Evolutionary conservation across 176 grass and related monocot genomes (phyloP).

Genomic region (Oryza glaberrima): DNA sequence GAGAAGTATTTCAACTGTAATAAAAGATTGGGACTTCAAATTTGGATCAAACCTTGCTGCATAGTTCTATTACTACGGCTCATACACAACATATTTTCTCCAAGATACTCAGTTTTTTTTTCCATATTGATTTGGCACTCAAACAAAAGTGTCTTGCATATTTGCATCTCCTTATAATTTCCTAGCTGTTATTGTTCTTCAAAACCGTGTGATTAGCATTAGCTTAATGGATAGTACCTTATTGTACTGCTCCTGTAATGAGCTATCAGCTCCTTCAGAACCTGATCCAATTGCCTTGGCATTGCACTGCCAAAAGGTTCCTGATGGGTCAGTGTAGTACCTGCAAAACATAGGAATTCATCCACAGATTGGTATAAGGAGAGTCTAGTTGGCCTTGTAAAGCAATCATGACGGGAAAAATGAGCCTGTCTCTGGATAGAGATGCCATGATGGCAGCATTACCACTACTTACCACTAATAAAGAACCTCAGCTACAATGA

Average conservation of each 20-base stretch:
- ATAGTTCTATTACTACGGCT: not conserved
- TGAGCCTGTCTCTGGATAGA: not conserved
- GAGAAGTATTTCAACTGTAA: constrained; percentile 6
- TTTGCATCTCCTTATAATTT: not conserved
- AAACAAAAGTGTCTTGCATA: not conserved
- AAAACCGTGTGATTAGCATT: not conserved
- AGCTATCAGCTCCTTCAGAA: constrained; percentile 98
- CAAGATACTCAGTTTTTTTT: not conserved
- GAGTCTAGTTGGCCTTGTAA: not conserved
- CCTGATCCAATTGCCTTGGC: constrained; percentile 97
- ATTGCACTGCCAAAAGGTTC: constrained; percentile 94
- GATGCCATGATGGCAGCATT: not conserved
- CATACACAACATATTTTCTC: not conserved
- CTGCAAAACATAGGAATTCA: constrained; percentile 41
- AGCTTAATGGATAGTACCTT: constrained; percentile 56
- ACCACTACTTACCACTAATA: not conserved
- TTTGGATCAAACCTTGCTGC: not conserved
- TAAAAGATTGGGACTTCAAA: not conserved
- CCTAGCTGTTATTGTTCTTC: not conserved
- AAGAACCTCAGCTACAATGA: constrained; percentile 1
- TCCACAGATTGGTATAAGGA: constrained; percentile 17
- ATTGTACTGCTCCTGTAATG: constrained; percentile 95
- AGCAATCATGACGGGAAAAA: not conserved
- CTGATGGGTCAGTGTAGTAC: constrained; percentile 95
- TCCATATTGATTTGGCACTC: constrained; percentile 15